Evolutionary conservation across 306 rosid genomes (phyloP).

Genomic region (Lathyrus sativus): DNA sequence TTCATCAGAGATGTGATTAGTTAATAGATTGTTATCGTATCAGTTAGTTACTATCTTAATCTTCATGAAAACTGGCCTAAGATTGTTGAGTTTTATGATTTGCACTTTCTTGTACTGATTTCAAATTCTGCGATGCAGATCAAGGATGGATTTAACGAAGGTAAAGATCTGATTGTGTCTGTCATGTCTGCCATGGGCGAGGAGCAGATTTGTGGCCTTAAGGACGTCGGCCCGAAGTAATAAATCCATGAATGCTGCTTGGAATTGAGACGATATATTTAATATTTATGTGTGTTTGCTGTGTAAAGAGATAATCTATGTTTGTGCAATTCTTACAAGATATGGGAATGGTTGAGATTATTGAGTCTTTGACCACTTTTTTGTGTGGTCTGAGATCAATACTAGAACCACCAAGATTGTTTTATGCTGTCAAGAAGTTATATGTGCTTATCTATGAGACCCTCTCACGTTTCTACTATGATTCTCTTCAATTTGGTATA

Average conservation of each 20-base stretch:
- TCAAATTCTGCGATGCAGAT: slow-evolving; percentile 54
- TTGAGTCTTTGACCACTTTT: slow-evolving; percentile 40
- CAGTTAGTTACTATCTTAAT: neutral
- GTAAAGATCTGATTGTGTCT: slow-evolving; percentile 86
- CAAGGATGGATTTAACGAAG: slow-evolving; percentile 87
- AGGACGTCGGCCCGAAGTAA: slow-evolving; percentile 93
- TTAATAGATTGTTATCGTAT: neutral
- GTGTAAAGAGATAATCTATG: slow-evolving; percentile 35
- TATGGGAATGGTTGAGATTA: slow-evolving; percentile 46
- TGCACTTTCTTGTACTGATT: slow-evolving; percentile 18
- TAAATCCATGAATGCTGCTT: slow-evolving; percentile 31
- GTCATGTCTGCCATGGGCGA: slow-evolving; percentile 99
- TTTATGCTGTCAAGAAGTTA: too few relatives aligned
- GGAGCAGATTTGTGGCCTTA: slow-evolving; percentile 88
- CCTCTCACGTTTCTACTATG: slow-evolving; percentile 11
- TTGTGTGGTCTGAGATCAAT: slow-evolving; percentile 31
- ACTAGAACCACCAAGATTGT: slow-evolving; percentile 23
- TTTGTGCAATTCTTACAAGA: slow-evolving; percentile 42
- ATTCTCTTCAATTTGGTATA: slow-evolving; percentile 5
- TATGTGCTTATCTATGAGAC: slow-evolving; percentile 3
- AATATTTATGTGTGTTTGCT: slow-evolving; percentile 40
- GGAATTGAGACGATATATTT: slow-evolving; percentile 32
- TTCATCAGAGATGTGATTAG: neutral
- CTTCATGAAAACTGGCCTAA: neutral
- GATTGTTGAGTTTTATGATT: slow-evolving; percentile 12